Evolutionary conservation across 176 grass and related monocot genomes (phyloP).

Genomic region (Zea luxurians): DNA sequence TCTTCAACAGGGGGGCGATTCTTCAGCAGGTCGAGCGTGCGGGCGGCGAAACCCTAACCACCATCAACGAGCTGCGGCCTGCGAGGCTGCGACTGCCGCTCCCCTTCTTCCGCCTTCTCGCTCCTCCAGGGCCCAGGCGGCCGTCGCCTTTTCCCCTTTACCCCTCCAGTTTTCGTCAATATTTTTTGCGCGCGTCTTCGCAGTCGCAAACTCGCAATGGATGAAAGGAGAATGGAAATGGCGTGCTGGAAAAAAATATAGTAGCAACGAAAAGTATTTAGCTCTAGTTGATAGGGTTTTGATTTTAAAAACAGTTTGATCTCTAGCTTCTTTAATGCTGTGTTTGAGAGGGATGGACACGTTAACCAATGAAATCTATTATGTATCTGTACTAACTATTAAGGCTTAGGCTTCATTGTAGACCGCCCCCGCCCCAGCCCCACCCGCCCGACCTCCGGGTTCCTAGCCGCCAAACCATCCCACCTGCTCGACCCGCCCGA

Average conservation of each 20-base stretch:
- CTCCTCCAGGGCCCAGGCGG: slow-evolving; percentile 20
- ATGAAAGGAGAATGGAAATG: neutral
- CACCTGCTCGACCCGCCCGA: no score
- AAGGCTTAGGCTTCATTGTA: no score
- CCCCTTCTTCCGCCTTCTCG: neutral
- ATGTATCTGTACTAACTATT: no score
- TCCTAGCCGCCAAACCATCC: no score
- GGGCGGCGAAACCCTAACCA: slow-evolving; percentile 70
- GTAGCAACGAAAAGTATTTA: neutral
- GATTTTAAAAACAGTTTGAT: no score
- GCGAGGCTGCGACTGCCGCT: neutral
- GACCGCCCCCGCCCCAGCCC: no score
- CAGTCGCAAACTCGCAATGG: neutral
- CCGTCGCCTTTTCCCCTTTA: slow-evolving; percentile 51
- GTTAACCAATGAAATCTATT: no score
- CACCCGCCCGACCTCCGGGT: no score
- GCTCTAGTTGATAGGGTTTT: no score
- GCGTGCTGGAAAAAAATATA: neutral
- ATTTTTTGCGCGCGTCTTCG: slow-evolving; percentile 29
- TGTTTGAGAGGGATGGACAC: no score
- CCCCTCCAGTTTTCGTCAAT: slow-evolving; percentile 43
- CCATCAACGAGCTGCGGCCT: slow-evolving; percentile 49
- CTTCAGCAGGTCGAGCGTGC: slow-evolving; percentile 24
- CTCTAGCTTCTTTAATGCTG: no score
- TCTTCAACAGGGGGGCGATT: neutral